Evolutionary conservation across 345 rosid species (phyloP).

Genomic region (Microthlaspi erraticum): DNA sequence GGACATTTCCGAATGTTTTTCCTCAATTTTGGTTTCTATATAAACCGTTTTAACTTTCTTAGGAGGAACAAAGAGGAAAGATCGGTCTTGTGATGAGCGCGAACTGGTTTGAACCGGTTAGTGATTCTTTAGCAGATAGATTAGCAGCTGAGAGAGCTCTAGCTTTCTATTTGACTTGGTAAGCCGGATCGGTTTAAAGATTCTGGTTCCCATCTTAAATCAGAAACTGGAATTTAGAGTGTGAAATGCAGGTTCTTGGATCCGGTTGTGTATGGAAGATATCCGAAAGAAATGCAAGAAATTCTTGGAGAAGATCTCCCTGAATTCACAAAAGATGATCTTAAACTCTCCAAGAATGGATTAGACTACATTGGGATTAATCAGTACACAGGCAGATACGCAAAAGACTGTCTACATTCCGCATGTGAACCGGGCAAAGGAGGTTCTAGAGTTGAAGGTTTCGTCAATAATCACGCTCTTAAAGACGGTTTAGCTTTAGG

Average conservation of each 20-base stretch:
- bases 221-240: neutral
- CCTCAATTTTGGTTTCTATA: neutral
- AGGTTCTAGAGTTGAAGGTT: slow-evolving; percentile 57
- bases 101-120: slow-evolving; percentile 65
- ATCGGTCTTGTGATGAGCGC: slow-evolving; percentile 66
- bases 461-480: slow-evolving; percentile 33
- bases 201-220: neutral
- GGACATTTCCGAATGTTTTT: neutral
- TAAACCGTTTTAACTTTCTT: too few species aligned
- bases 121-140: slow-evolving; percentile 54
- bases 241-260: slow-evolving; percentile 62
- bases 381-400: slow-evolving; percentile 64
- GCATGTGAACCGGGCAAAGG: slow-evolving; percentile 60
- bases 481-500: slow-evolving; percentile 59
- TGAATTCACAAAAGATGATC: slow-evolving; percentile 51
- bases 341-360: slow-evolving; percentile 43
- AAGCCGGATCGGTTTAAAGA: slow-evolving; percentile 18
- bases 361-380: slow-evolving; percentile 75
- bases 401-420: slow-evolving; percentile 61
- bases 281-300: slow-evolving; percentile 61
- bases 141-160: slow-evolving; percentile 67
- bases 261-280: slow-evolving; percentile 61
- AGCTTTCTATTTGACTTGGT: slow-evolving; percentile 68
- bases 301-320: slow-evolving; percentile 58
- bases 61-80: slow-evolving; percentile 62